Evolutionary conservation across 2,329 filamentous ascomycete genomes (phyloP), one percentile per base, ranked within the genome.

Genomic region (Hypoxylon sp.): DNA sequence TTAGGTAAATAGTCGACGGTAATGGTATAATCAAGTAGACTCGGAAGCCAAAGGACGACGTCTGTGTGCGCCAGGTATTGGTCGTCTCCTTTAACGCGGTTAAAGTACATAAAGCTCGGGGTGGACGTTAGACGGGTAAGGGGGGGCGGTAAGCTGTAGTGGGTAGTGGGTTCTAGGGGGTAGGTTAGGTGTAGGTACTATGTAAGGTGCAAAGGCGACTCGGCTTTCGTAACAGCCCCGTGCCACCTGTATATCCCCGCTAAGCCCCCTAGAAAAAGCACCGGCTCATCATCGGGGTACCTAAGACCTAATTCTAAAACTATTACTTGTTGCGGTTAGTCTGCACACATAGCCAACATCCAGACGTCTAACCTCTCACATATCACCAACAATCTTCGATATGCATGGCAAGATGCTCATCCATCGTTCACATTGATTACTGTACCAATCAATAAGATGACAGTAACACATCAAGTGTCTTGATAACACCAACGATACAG

Each of bases 191-290:
- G n/a, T n/a, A n/a, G n/a, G n/a, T n/a, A n/a, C n/a, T n/a, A n/a
- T 30, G 48, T 41, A 39, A 7, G 13, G 11, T 26, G 34, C 30
- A 4, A 46, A 22, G 41, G 19, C 41, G 6, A 2, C 20, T 30
- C 28, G 62, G 58, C 37, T 68, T 65, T 65, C 62, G 59, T 68
- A 65, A 60, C 62, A 68, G 53, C 59, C 62, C 62, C 44, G 62
- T 68, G 62, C 62, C 65, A 68, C 59, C 59, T 68, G 62, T 63
- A 65, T 58, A 32, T 57, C 62, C 65, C 65, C 56, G 59, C 62
- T 26, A 60, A 52, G 49, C 59, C 57, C 61, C 61, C 57, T 62
- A 28, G 46, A 46, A 41, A 49, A 50, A 48, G 37, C n/a, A 32
- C 49, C 61, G 47, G 34, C 13, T 56, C n/a, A 56, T n/a, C 26